phyloP scores from a whole-genome alignment of 1,284 basidiomycete species.

The Cutaneotrichosporon cyanovorans region DNA sequence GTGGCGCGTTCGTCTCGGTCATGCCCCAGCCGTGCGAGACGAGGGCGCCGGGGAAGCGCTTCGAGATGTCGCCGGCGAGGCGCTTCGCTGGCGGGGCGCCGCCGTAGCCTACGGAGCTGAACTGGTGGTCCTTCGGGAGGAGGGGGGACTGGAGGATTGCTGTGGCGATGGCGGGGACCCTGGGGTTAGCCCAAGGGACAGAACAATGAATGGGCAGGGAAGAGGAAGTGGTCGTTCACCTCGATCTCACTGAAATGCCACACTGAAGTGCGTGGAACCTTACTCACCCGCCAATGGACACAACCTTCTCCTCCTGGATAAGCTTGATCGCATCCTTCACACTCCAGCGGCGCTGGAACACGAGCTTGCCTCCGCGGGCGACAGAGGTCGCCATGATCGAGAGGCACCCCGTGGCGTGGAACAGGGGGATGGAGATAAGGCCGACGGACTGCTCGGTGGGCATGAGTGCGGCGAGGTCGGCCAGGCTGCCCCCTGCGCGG shows the following conservation, averaged over 20 bases:
- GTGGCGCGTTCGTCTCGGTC: slow-evolving; percentile 40
- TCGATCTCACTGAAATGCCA: too few relatives aligned
- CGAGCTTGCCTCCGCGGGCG: slow-evolving; percentile 29
- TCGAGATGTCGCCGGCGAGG: slow-evolving; percentile 28
- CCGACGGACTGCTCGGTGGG: slow-evolving; percentile 5
- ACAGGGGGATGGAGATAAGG: slow-evolving; percentile 36
- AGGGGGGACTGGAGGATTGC: slow-evolving; percentile 30
- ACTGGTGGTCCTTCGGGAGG: slow-evolving; percentile 21
- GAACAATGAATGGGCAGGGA: too few relatives aligned
- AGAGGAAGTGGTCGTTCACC: too few relatives aligned
- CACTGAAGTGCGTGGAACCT: too few relatives aligned
- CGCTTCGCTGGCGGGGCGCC: slow-evolving; percentile 37
- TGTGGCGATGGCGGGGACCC: slow-evolving; percentile 36
- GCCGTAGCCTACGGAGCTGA: slow-evolving; percentile 37
- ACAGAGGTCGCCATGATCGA: slow-evolving; percentile 29
- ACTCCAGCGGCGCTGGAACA: slow-evolving; percentile 33
- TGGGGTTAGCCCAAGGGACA: neutral
- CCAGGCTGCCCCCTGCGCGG: slow-evolving; percentile 4
- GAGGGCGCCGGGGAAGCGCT: slow-evolving; percentile 26
- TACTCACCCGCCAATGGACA: slow-evolving; percentile 17
- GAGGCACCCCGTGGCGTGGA: slow-evolving; percentile 41
- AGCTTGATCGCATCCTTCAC: slow-evolving; percentile 26
- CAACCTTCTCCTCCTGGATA: slow-evolving; percentile 27
- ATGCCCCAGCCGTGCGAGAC: slow-evolving; percentile 33
- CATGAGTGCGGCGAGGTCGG: neutral